A percentile compares a stretch with the other conserved stretches of the same genome.
These are phyloP conservation scores for Grammothele lineata DNA, from an alignment of 768 basidiomycete genomes.

Conservation along the genomic window DNA sequence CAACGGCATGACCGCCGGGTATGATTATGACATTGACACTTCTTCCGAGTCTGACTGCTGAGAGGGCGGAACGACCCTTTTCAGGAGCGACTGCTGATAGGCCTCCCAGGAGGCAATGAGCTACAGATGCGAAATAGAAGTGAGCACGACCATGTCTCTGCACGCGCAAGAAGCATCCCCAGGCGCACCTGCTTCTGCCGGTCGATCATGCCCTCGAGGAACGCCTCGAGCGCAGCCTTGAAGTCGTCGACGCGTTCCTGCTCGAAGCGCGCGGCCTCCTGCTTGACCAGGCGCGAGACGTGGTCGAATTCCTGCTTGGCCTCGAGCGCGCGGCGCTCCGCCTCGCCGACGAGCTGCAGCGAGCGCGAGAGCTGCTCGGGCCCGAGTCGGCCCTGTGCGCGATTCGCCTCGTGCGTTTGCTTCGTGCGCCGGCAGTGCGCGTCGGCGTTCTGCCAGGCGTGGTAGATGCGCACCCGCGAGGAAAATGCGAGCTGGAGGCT, in stretches of 20 bases:
- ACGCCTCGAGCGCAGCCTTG: constrained; percentile 75
- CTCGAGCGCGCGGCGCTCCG: constrained; percentile 80
- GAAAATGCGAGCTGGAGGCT: constrained; percentile 74
- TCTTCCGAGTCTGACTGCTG: not conserved
- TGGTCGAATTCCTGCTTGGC: constrained; percentile 87
- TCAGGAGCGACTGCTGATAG: constrained; percentile 72
- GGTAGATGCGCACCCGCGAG: constrained; percentile 80
- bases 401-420: constrained; percentile 75
- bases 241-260: constrained; percentile 92
- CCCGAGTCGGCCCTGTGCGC: constrained; percentile 69
- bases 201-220: constrained; percentile 82
- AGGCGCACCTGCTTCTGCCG: constrained; percentile 55
- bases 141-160: not conserved
- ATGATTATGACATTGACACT: not conserved
- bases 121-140: constrained; percentile 29
- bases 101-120: constrained; percentile 77
- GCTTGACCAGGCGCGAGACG: constrained; percentile 82
- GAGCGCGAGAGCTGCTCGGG: constrained; percentile 69
- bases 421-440: constrained; percentile 68
- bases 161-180: not conserved
- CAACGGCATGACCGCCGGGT: not conserved
- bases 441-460: constrained; percentile 79
- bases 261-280: constrained; percentile 89
- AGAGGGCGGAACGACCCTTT: constrained; percentile 29
- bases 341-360: constrained; percentile 82